Evolutionary conservation across 2,329 filamentous ascomycete species (phyloP), one percentile per base, ranked within the genome.

Genomic region (Colletotrichum aenigma): DNA sequence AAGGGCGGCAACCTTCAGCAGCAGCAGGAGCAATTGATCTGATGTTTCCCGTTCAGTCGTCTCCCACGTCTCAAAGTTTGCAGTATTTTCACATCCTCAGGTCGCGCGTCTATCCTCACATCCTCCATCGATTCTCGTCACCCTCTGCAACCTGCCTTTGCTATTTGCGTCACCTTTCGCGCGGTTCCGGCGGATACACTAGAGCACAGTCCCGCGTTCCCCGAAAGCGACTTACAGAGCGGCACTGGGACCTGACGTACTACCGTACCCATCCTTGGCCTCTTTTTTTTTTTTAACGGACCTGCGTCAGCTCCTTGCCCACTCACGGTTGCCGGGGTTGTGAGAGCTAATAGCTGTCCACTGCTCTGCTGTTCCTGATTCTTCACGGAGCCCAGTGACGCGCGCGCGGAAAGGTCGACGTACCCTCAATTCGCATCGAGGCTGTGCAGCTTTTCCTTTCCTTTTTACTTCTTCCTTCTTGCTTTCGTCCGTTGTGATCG

Each of bases 261-360:
- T 15, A 52, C 58, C 18, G 28, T 61, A 52, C 43, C 43, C 34
- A 69, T 36, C 67, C 56, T 61, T 70, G 66, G 48, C 18, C 34
- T 43, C n/a, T n/a, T 28, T 30, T 36, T 38, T 26, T 26, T 30
- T 28, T 34, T 66, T 6, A 32, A 62, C 58, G 73, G 74, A 76
- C 70, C 74, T 74, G 74, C 70, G 70, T 74, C 74, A 76, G 70
- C 74, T 74, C 48, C 48, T 58, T 52, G 36, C 70, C 70, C 70
- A 74, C 74, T 67, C 66, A 21, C 62, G 74, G 70, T 76, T 76
- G 61, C 74, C 65, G 74, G 70, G 73, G 64, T 36, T 21, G 32
- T 70, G 26, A 76, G 70, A 58, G 55, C 55, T 28, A 58, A 26
- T 73, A 76, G 70, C 70, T 69, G 74, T 76, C 74, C 43, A 52